Evolutionary conservation across 257 asterid species (phyloP).

Genomic region (Anisodus tanguticus): DNA sequence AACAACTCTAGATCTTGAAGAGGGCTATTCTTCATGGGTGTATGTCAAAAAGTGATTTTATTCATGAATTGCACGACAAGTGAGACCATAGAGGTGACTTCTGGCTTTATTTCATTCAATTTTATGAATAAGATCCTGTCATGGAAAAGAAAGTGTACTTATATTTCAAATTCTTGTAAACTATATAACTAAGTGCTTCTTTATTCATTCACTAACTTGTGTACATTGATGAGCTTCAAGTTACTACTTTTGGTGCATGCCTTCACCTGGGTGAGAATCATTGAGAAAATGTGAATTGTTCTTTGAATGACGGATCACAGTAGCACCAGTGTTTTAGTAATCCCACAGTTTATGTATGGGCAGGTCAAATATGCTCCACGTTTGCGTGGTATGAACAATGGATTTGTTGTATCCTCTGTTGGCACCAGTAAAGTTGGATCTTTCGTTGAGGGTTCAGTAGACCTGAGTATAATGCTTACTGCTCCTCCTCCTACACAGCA

Average conservation of each 20-base stretch:
- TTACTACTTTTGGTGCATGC: neutral
- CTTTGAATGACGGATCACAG: neutral
- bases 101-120: neutral
- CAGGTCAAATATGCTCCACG: slow-evolving; percentile 40
- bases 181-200: neutral
- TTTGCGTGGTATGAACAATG: slow-evolving; percentile 40
- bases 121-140: neutral
- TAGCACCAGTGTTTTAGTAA: neutral
- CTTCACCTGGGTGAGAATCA: neutral
- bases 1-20: neutral
- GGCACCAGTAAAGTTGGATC: slow-evolving; percentile 42
- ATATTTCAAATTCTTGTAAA: neutral
- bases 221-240: slow-evolving; percentile 17
- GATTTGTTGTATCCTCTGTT: slow-evolving; percentile 34
- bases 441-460: slow-evolving; percentile 55
- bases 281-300: neutral
- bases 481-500: slow-evolving; percentile 70
- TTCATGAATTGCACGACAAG: neutral
- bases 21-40: neutral
- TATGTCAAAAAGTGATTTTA: neutral
- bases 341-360: slow-evolving; percentile 14
- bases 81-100: neutral
- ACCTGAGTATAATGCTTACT: slow-evolving; percentile 69
- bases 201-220: neutral
- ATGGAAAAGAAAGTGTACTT: slow-evolving; percentile 13